Percentiles rank a stretch among this genome's conserved stretches.
phyloP scores from a whole-genome alignment of 179 eudicot genomes.

The Gypsophila paniculata region DNA sequence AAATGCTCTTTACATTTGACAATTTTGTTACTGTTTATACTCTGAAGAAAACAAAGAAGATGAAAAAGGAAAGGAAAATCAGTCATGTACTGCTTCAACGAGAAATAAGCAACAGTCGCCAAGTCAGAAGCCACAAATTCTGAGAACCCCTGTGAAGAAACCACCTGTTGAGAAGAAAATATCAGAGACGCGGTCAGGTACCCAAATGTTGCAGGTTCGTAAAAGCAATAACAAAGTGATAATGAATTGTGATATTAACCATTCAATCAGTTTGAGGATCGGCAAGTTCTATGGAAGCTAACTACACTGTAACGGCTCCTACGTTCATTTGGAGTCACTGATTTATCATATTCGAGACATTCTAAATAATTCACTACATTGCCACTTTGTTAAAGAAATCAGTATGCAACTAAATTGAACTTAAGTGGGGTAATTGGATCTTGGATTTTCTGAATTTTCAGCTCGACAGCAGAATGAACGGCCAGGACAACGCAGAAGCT shows the following conservation, averaged over 20 bases:
- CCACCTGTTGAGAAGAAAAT: slow-evolving; percentile 30
- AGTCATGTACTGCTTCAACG: slow-evolving; percentile 23
- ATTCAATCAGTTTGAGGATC: too few relatives aligned
- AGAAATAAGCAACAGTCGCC: slow-evolving; percentile 30
- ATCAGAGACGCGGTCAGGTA: slow-evolving; percentile 25
- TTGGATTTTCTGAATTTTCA: slow-evolving; percentile 35
- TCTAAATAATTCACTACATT: not conserved
- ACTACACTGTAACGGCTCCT: not conserved
- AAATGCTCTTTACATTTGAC: slow-evolving; percentile 13
- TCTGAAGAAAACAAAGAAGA: slow-evolving; percentile 29
- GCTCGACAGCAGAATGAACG: slow-evolving; percentile 40
- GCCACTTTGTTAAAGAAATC: not conserved
- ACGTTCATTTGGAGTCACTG: not conserved
- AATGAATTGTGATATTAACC: not conserved
- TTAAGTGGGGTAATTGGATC: slow-evolving; percentile 18
- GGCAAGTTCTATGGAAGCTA: too few relatives aligned
- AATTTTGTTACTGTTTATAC: not conserved
- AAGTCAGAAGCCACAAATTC: slow-evolving; percentile 17
- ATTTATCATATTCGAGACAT: not conserved
- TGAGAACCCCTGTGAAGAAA: slow-evolving; percentile 30
- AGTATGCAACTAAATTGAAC: not conserved
- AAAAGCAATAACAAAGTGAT: not conserved
- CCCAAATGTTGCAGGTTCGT: slow-evolving; percentile 42
- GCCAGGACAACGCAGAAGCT: slow-evolving; percentile 32
- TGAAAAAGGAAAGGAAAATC: slow-evolving; percentile 42